A percentile compares a stretch with the other conserved stretches of the same genome.
Conservation (phyloP, 2,329 filamentous ascomycete species). For the Neonectria punicea region DNA sequence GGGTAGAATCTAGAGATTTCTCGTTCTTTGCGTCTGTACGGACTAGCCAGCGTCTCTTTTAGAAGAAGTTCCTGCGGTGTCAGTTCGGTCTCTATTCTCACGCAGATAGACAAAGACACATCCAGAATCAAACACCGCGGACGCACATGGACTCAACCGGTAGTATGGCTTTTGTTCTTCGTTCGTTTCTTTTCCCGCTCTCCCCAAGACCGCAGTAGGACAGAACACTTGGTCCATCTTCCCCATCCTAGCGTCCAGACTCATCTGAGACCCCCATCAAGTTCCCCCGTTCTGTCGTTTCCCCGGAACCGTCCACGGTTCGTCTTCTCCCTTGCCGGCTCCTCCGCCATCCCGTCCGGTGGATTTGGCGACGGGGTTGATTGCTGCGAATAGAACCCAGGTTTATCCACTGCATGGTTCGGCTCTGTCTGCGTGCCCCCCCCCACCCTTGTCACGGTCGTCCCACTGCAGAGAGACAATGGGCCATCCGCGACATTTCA, state of each 20-base stretch:
- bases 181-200: neutral
- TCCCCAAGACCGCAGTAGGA: neutral
- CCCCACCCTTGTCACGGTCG: too few species aligned
- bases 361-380: neutral
- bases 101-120: neutral
- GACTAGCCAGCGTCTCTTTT: neutral
- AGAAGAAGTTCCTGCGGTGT: neutral
- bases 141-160: slow-evolving; percentile 1
- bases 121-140: neutral
- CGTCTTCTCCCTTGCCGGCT: neutral
- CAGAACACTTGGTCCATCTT: neutral
- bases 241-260: slow-evolving; percentile 18
- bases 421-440: too few species aligned
- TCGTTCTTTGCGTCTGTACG: neutral
- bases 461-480: neutral
- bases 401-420: neutral
- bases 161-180: neutral
- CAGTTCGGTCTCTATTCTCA: neutral
- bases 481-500: neutral
- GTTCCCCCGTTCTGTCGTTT: neutral
- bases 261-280: neutral
- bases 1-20: neutral
- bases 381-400: neutral
- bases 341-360: neutral
- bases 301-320: neutral